These are phyloP conservation scores for Podospora pseudocomata DNA, from an alignment of 495 filamentous ascomycete genomes.

Conservation along the genomic window DNA sequence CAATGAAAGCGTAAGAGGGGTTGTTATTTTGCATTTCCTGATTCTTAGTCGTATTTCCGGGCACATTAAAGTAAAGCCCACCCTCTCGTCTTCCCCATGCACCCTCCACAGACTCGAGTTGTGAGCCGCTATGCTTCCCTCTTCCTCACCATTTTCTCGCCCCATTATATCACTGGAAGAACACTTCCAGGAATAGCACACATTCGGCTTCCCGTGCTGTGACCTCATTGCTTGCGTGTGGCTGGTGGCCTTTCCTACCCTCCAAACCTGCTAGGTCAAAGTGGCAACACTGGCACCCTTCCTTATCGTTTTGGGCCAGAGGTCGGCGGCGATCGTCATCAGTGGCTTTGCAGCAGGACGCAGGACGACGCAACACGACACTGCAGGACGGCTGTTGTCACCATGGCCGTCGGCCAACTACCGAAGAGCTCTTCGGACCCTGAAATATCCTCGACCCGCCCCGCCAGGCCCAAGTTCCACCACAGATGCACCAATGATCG, in stretches of 20 bases:
- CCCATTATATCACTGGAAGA: not conserved
- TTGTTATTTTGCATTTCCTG: not conserved
- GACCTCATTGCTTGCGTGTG: constrained; percentile 25
- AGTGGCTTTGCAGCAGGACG: constrained; percentile 17
- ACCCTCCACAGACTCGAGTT: not conserved
- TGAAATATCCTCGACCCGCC: constrained; percentile 18
- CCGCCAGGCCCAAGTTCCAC: constrained; percentile 43
- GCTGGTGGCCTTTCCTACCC: not conserved
- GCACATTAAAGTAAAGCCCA: not conserved
- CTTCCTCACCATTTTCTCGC: not conserved
- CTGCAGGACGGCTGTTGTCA: constrained; percentile 14
- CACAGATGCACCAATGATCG: constrained; percentile 44
- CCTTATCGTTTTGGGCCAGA: not conserved
- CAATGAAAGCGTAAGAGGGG: not conserved
- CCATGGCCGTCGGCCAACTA: constrained; percentile 28
- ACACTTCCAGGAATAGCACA: not conserved
- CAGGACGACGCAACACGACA: constrained; percentile 4
- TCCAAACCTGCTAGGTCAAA: constrained; percentile 7
- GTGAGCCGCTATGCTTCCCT: not conserved
- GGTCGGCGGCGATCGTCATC: constrained; percentile 9
- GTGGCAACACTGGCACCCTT: constrained; percentile 17
- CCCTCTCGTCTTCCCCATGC: not conserved
- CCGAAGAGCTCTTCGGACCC: constrained; percentile 25
- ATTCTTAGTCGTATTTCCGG: not conserved
- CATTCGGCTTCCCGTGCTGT: constrained; percentile 12